These are phyloP conservation scores for Combretum micranthum DNA, from an alignment of 345 rosid genomes.

Conservation along the genomic window DNA sequence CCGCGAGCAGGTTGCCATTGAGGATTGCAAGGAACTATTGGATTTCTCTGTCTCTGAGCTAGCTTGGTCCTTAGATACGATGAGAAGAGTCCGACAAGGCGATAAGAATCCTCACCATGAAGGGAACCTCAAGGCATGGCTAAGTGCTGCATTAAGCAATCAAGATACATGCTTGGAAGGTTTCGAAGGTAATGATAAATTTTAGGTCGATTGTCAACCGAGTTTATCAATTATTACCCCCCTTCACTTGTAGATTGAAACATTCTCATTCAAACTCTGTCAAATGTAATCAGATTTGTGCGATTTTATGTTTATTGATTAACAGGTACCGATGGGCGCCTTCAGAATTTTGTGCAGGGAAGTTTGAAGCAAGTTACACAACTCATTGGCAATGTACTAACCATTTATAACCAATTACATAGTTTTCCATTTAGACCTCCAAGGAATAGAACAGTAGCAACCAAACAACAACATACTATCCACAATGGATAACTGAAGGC, in stretches of 20 bases:
- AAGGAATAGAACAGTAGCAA: constrained; percentile 16
- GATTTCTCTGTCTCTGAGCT: constrained; percentile 87
- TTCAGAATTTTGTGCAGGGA: constrained; percentile 49
- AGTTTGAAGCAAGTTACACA: constrained; percentile 80
- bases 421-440: constrained; percentile 59
- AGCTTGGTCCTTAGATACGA: constrained; percentile 84
- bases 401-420: constrained; percentile 50
- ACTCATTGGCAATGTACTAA: constrained; percentile 49
- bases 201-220: too few species aligned
- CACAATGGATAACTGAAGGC: constrained; percentile 60
- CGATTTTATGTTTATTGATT: too few species aligned
- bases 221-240: too few species aligned
- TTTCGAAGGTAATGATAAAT: constrained; percentile 45
- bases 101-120: constrained; percentile 22
- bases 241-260: too few species aligned
- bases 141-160: constrained; percentile 86
- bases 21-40: constrained; percentile 85
- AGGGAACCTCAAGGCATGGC: constrained; percentile 78
- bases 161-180: constrained; percentile 94
- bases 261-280: too few species aligned
- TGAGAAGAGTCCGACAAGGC: constrained; percentile 60
- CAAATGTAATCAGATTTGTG: too few species aligned
- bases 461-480: constrained; percentile 17
- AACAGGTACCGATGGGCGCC: constrained; percentile 33
- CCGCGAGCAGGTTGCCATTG: constrained; percentile 75